phyloP scores from a whole-genome alignment of 2,329 filamentous ascomycete species.

The Albophoma yamanashiensis region DNA sequence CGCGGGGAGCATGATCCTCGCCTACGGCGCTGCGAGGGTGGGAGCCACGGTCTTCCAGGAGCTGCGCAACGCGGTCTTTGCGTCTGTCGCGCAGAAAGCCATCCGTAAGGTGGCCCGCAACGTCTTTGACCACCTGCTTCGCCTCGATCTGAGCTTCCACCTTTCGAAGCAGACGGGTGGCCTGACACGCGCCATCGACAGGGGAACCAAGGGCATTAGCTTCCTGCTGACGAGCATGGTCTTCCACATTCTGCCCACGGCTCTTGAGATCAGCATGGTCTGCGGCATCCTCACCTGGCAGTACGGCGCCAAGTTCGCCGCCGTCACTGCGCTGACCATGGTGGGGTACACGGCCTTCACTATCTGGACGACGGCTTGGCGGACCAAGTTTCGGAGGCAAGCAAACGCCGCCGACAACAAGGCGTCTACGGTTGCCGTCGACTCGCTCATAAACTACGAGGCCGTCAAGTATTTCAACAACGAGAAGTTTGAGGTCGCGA shows the following conservation, averaged over 20 bases:
- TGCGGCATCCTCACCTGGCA: slow-evolving; percentile 95
- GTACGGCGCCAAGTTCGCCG: slow-evolving; percentile 84
- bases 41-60: slow-evolving; percentile 87
- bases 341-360: slow-evolving; percentile 92
- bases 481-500: slow-evolving; percentile 82
- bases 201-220: slow-evolving; percentile 96
- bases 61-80: slow-evolving; percentile 90
- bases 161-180: slow-evolving; percentile 90
- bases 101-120: slow-evolving; percentile 85
- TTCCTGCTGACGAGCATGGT: slow-evolving; percentile 97
- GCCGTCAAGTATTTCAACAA: slow-evolving; percentile 99
- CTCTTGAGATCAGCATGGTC: slow-evolving; percentile 87
- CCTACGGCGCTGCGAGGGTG: slow-evolving; percentile 82
- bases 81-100: slow-evolving; percentile 92
- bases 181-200: slow-evolving; percentile 84
- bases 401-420: slow-evolving; percentile 95
- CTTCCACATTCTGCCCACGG: slow-evolving; percentile 90
- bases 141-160: slow-evolving; percentile 87
- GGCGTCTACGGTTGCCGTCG: slow-evolving; percentile 88
- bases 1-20: slow-evolving; percentile 85
- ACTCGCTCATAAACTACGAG: slow-evolving; percentile 97
- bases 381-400: slow-evolving; percentile 90
- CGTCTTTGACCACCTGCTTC: slow-evolving; percentile 83
- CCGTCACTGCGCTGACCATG: slow-evolving; percentile 87
- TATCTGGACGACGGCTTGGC: slow-evolving; percentile 91